A percentile compares a stretch with the other conserved stretches of the same genome.
phyloP scores from a whole-genome alignment of 2,329 filamentous ascomycete genomes.

The Fusarium hostae region DNA sequence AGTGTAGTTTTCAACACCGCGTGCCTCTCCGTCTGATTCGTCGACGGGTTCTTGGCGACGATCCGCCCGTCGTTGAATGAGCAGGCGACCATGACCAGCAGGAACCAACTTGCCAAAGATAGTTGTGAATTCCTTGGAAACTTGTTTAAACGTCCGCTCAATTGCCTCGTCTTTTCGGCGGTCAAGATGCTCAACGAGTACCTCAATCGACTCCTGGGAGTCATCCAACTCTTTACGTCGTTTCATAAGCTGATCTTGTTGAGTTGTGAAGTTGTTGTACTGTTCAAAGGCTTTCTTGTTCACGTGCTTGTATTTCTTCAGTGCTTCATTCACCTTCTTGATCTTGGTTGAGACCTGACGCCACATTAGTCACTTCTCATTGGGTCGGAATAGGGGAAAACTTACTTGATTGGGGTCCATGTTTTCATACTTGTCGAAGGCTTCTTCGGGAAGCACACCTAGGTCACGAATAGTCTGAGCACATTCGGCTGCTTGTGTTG shows the following conservation, averaged over 20 bases:
- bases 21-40: conserved; percentile 76
- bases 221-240: conserved; percentile 88
- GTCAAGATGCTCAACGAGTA: conserved; percentile 91
- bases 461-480: conserved; percentile 91
- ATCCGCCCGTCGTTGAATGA: conserved; percentile 93
- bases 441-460: conserved; percentile 92
- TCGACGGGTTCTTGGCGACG: conserved; percentile 63
- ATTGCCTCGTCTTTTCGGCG: conserved; percentile 98
- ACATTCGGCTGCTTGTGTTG: conserved; percentile 80
- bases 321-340: conserved; percentile 88
- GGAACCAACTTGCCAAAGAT: conserved; percentile 97
- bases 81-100: conserved; percentile 87
- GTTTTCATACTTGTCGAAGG: conserved; percentile 89
- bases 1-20: conserved; percentile 91
- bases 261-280: conserved; percentile 95
- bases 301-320: conserved; percentile 97
- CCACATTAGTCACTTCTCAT: conserved; percentile 17
- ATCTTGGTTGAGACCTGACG: conserved; percentile 71
- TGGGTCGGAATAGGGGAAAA: conserved; percentile 9
- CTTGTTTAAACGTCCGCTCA: conserved; percentile 97
- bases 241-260: conserved; percentile 86
- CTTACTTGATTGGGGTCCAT: conserved; percentile 81
- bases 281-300: conserved; percentile 99
- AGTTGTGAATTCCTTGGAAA: conserved; percentile 89
- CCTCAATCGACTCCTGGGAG: conserved; percentile 87